These are phyloP conservation scores for Aspergillus novoparasiticus DNA, from an alignment of 2,329 filamentous ascomycete genomes.

Conservation along the genomic window DNA sequence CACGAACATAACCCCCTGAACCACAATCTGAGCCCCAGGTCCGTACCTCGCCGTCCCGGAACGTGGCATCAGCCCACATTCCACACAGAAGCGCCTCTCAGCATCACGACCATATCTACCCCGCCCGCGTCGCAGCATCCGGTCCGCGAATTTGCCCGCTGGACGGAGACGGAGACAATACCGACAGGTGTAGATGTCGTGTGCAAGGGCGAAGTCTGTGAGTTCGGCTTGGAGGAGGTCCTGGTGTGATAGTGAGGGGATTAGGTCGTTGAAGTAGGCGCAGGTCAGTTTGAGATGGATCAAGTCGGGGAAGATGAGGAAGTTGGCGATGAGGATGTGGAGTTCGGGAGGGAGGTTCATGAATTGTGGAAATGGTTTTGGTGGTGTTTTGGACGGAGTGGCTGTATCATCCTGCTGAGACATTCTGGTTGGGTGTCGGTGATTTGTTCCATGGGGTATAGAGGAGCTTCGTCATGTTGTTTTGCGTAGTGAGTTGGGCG, in stretches of 20 bases:
- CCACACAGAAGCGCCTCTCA: slow-evolving; percentile 30
- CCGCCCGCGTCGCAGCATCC: slow-evolving; percentile 28
- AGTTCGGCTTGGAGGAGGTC: slow-evolving; percentile 29
- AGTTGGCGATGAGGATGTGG: slow-evolving; percentile 27
- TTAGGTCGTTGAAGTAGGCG: slow-evolving; percentile 27
- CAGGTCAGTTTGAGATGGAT: slow-evolving; percentile 30
- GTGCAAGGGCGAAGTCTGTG: slow-evolving; percentile 20
- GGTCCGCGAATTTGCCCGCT: slow-evolving; percentile 25
- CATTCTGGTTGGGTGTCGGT: not conserved
- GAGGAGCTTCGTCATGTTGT: not conserved
- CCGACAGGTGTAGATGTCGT: slow-evolving; percentile 29
- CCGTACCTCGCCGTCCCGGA: slow-evolving; percentile 29
- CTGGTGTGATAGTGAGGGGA: slow-evolving; percentile 23
- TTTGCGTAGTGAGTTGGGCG: not conserved
- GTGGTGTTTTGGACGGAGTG: not conserved
- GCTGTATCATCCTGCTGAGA: not conserved
- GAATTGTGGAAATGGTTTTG: not conserved
- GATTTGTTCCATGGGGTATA: not conserved
- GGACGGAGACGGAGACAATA: slow-evolving; percentile 33
- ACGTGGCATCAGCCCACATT: slow-evolving; percentile 29
- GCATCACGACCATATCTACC: slow-evolving; percentile 21
- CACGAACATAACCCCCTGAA: slow-evolving; percentile 24
- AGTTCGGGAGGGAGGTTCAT: slow-evolving; percentile 34
- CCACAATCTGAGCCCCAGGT: slow-evolving; percentile 24
- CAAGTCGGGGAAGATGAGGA: slow-evolving; percentile 29